Conservation (phyloP, 176 grass and related monocot species). For the Paspalum vaginatum region DNA sequence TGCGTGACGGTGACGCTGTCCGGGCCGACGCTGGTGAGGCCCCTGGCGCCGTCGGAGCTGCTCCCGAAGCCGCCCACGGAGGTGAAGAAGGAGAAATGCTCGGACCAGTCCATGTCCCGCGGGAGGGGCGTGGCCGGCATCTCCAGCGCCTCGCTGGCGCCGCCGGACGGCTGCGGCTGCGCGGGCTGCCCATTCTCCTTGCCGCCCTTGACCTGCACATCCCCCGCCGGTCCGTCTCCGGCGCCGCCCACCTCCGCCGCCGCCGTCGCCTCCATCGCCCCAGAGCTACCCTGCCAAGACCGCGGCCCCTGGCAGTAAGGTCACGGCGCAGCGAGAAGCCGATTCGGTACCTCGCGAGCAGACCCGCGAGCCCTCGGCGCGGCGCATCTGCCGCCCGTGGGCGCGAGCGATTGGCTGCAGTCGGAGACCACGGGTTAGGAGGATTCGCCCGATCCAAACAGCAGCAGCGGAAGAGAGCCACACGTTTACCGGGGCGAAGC, state of each 20-base stretch:
- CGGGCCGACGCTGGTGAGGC: not conserved
- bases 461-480: not conserved
- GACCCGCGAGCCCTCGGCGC: not conserved
- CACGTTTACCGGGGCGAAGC: slow-evolving; percentile 24
- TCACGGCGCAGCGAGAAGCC: not conserved
- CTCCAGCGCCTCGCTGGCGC: slow-evolving; percentile 42
- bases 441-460: slow-evolving; percentile 5
- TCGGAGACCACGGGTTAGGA: not conserved
- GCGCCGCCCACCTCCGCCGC: slow-evolving; percentile 51
- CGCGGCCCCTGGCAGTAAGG: not conserved
- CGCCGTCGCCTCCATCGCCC: slow-evolving; percentile 65
- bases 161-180: slow-evolving; percentile 27
- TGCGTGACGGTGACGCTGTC: slow-evolving; percentile 46
- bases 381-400: not conserved
- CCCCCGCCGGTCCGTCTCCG: slow-evolving; percentile 35
- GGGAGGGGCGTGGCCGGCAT: slow-evolving; percentile 43
- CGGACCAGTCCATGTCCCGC: slow-evolving; percentile 67
- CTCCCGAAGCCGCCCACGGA: slow-evolving; percentile 31
- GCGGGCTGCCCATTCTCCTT: slow-evolving; percentile 54
- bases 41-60: slow-evolving; percentile 40
- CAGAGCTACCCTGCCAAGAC: slow-evolving; percentile 14
- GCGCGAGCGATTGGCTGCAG: slow-evolving; percentile 17
- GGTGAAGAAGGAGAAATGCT: slow-evolving; percentile 73
- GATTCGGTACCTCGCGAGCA: slow-evolving; percentile 26
- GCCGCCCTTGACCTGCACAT: slow-evolving; percentile 62